Evolutionary conservation across 192 early-diverging fungal species (phyloP), one percentile per base, ranked within the genome.

Genomic region (Coemansia sp.): DNA sequence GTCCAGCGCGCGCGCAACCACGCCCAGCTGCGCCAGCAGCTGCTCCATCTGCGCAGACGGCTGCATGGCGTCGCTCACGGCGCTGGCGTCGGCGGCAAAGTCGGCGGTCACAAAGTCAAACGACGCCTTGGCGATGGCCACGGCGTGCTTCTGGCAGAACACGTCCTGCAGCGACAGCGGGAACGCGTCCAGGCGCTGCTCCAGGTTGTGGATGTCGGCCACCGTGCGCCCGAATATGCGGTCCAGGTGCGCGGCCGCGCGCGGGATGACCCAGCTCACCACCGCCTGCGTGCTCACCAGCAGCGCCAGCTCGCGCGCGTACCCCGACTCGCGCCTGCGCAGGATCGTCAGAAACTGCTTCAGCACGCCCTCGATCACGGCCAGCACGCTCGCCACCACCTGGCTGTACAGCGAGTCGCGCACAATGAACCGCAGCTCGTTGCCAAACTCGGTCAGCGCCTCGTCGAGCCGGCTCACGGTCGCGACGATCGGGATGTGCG

Each of bases 391-490:
- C 52, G 76, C 73, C 1, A 79, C 74, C 3, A 73, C 69, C 32
- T 82, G 81, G 40, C 76, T 72, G 54, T 82, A 82, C 43, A 82
- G 66, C 47, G 81, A 79, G 59, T 82, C 81, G 47, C 81, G 75
- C 31, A 66, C 76, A 31, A 82, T 82, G 45, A 60, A 68, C 24
- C 67, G 71, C 43, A 82, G 58, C 54, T 82, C 81, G 52, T 71
- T 63, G 50, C 72, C 66, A 72, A 82, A 82, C 25, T 64, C 81
- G 0, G 60, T 67, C 54, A 82, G 54, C 19, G 70, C 54, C 35
- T 69, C 69, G 47, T 82, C 76, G 27, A 82, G 64, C 54, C 69
- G 72, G 64, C 60, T 64, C 10, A 82, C 71, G 2, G 72, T 62
- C 8, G 64, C 61, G 18, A 76, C 38, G 1, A 82, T 69, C 10